Evolutionary conservation across 2,329 filamentous ascomycete genomes (phyloP), one percentile per base, ranked within the genome.

Genomic region (Dothistroma pini): DNA sequence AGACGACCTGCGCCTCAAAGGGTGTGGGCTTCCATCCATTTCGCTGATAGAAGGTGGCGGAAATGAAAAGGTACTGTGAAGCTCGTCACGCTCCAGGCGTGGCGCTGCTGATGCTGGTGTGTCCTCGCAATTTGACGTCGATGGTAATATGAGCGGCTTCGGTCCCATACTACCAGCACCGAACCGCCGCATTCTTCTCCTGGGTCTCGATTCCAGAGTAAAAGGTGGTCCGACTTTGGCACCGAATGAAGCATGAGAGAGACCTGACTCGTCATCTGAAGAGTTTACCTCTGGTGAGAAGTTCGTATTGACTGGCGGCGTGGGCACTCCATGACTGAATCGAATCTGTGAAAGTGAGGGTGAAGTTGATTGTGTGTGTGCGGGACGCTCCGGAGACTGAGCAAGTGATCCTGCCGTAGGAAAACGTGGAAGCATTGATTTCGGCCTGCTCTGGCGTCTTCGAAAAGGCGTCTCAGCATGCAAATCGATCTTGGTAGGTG

Each of bases 401-500:
- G 66, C 60, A 10, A 75, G 56, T 12, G 68, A 68, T n/a, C 69
- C 68, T 12, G 67, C 71, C 9, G 71, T 75, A 6, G 67, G 75
- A 59, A 72, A 74, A 48, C 71, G 71, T 12, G 71, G 64, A 7
- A 58, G 69, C 44, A 72, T 67, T 68, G 74, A 75, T 54, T 68
- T 69, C 5, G 72, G 74, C 54, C 75, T 66, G 35, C 66, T 53
- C 44, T 69, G 69, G n/a, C 64, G 62, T 21, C 68, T 64, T 12
- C 66, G 55, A 52, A 68, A 66, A n/a, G 68, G 65, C 4, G 68
- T 68, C 22, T 66, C 67, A 7, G 71, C 66, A 41, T 71, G 72
- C 4, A 73, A 56, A 56, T 76, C 73, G 51, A 71, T 65, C 63
- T 74, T 77, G 9, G 68, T 72, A 2, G 75, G 73, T 12, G 75